These are phyloP conservation scores for Penicillium manginii DNA, from an alignment of 495 filamentous ascomycete genomes.

Conservation along the genomic window DNA sequence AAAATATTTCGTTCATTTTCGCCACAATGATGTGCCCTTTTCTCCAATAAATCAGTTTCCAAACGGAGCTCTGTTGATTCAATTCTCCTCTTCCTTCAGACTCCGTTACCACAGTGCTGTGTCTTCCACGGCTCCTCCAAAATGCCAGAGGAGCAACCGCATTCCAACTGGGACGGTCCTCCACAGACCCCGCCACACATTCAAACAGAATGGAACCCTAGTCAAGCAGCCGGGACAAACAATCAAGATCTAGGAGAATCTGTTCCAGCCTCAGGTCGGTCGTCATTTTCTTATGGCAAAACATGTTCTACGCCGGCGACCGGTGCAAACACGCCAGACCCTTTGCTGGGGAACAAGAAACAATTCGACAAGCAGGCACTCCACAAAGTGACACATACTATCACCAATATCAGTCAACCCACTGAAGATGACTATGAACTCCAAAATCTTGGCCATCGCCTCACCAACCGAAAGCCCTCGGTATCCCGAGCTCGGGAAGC, in stretches of 20 bases:
- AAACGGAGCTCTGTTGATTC: neutral
- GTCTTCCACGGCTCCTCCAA: neutral
- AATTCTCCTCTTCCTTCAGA: neutral
- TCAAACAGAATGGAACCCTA: conserved; percentile 5
- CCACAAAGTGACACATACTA: conserved; percentile 18
- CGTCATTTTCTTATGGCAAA: conserved; percentile 26
- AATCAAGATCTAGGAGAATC: conserved; percentile 13
- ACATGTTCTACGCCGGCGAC: conserved; percentile 29
- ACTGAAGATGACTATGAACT: conserved; percentile 21
- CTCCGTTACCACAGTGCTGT: neutral
- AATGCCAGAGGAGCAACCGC: conserved; percentile 20
- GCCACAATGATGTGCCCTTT: conserved; percentile 23
- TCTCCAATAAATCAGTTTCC: conserved; percentile 2
- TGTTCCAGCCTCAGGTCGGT: conserved; percentile 22
- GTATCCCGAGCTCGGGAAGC: conserved; percentile 20
- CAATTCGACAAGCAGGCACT: conserved; percentile 22
- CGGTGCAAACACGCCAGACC: conserved; percentile 30
- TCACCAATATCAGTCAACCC: conserved; percentile 12
- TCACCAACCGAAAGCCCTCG: conserved; percentile 26
- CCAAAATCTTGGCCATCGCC: conserved; percentile 14
- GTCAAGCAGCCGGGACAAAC: neutral
- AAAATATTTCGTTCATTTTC: conserved; percentile 22
- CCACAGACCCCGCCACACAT: conserved; percentile 14
- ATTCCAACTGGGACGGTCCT: conserved; percentile 14
- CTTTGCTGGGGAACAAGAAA: conserved; percentile 19